These are phyloP conservation scores for Colletotrichum sp. DNA, from an alignment of 2,329 filamentous ascomycete genomes.

Conservation along the genomic window DNA sequence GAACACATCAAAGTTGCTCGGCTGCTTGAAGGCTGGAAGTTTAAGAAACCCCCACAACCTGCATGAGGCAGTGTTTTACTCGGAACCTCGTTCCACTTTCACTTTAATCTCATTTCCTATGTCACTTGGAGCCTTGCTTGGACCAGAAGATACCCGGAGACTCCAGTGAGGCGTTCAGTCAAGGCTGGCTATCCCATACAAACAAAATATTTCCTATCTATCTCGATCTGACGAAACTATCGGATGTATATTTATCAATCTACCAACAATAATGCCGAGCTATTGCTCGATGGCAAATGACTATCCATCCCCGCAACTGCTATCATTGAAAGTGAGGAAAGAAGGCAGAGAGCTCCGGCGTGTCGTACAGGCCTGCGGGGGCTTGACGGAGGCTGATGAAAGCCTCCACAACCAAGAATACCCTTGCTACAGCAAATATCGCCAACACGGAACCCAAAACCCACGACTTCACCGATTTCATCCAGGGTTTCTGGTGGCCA, in stretches of 20 bases:
- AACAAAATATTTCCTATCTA: neutral
- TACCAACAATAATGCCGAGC: neutral
- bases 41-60: neutral
- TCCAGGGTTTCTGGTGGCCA: neutral
- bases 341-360: conserved; percentile 26
- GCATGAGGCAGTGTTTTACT: neutral
- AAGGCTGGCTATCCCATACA: neutral
- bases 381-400: conserved; percentile 26
- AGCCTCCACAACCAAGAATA: conserved; percentile 27
- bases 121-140: neutral
- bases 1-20: conserved; percentile 18
- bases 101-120: neutral
- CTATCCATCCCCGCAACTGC: neutral
- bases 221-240: neutral
- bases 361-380: conserved; percentile 24
- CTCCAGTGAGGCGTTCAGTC: neutral
- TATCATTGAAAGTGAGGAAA: conserved; percentile 25
- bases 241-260: neutral
- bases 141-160: conserved; percentile 12
- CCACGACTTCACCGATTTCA: neutral
- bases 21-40: conserved; percentile 22
- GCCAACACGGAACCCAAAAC: neutral
- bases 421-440: conserved; percentile 18
- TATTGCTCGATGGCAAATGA: neutral
- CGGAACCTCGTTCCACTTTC: neutral